These are phyloP conservation scores for Erodium moschatum DNA, from an alignment of 441 rosid species.

Conservation along the genomic window DNA sequence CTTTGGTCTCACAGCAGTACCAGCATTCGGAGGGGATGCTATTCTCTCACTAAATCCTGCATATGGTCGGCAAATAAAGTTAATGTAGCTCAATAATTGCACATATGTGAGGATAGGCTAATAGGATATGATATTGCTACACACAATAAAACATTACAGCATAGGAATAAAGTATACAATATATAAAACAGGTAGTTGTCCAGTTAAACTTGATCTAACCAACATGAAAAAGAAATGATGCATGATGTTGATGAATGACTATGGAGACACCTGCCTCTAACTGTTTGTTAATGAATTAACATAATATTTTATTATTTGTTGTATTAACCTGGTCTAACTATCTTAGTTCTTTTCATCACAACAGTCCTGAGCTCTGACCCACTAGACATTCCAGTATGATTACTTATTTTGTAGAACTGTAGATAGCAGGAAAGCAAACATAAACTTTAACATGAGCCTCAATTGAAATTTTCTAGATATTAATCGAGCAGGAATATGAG, in stretches of 20 bases:
- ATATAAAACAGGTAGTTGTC: not conserved
- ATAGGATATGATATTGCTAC: not conserved
- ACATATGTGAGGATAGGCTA: not conserved
- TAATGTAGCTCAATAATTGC: conserved; percentile 1
- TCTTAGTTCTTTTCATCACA: not conserved
- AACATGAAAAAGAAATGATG: not conserved
- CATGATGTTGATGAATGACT: not conserved
- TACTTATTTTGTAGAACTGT: too few species aligned
- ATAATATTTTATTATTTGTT: not conserved
- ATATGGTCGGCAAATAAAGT: conserved; percentile 21
- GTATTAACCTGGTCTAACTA: conserved; percentile 1
- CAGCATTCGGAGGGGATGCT: conserved; percentile 26
- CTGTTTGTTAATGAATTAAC: not conserved
- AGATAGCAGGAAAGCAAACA: too few species aligned
- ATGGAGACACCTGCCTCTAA: not conserved
- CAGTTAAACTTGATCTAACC: conserved; percentile 1
- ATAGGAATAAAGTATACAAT: not conserved
- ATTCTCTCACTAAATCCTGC: conserved; percentile 35
- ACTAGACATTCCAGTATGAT: not conserved
- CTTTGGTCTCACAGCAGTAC: conserved; percentile 33
- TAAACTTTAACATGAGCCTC: too few species aligned
- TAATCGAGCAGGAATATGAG: too few species aligned
- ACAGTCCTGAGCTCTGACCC: not conserved
- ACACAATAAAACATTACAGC: not conserved
- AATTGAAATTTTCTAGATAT: too few species aligned